Conservation (phyloP, 2,329 filamentous ascomycete species). For the Colletotrichum aenigma region DNA sequence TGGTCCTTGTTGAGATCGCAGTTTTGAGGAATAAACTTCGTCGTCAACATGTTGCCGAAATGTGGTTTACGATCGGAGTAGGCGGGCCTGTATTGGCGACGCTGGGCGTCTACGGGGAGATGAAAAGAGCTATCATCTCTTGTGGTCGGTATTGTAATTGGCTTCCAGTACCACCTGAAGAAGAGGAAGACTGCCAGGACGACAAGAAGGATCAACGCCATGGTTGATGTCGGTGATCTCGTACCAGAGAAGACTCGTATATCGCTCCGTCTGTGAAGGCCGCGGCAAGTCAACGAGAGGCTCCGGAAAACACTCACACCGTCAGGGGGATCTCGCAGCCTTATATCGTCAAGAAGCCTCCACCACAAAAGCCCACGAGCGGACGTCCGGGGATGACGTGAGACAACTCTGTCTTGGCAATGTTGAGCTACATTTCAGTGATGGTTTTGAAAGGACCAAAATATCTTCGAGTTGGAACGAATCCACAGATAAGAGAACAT, state of each 20-base stretch:
- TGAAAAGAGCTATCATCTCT: constrained; percentile 20
- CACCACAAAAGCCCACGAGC: neutral
- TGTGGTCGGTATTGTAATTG: constrained; percentile 15
- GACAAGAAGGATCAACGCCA: neutral
- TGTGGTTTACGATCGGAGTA: constrained; percentile 3
- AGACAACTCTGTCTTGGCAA: neutral
- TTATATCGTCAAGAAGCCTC: neutral
- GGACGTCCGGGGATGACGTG: neutral
- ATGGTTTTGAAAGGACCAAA: neutral
- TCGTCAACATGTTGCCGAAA: constrained; percentile 17
- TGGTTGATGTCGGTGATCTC: neutral
- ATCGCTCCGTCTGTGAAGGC: neutral
- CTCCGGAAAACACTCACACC: neutral
- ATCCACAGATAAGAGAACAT: neutral
- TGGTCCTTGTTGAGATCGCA: constrained; percentile 13
- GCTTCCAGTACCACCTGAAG: neutral
- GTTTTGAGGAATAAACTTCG: neutral
- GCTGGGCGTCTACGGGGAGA: constrained; percentile 6
- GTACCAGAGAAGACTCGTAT: neutral
- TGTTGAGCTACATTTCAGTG: neutral
- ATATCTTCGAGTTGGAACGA: neutral
- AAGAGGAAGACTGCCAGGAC: neutral
- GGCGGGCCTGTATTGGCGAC: neutral
- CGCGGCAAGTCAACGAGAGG: neutral
- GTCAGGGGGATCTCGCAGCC: neutral